Evolutionary conservation across 2,329 filamentous ascomycete genomes (phyloP).

Genomic region (Alternaria novae-zelandiae): DNA sequence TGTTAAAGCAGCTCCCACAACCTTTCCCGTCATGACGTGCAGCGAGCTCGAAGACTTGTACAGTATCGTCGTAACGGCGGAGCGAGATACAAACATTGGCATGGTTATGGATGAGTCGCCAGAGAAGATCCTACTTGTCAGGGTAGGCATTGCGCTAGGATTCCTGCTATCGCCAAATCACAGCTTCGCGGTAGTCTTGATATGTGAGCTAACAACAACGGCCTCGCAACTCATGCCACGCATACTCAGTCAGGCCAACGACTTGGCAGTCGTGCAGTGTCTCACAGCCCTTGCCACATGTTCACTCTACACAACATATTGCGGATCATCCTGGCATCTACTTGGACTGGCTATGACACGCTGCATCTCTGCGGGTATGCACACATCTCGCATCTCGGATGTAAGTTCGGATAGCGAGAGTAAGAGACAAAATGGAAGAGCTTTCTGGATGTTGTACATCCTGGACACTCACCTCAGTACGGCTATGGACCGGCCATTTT

Average conservation of each 20-base stretch:
- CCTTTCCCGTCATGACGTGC: neutral
- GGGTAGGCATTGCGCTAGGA: conserved; percentile 11
- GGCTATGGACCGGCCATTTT: conserved; percentile 14
- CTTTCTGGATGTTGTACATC: conserved; percentile 14
- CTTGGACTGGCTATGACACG: conserved; percentile 17
- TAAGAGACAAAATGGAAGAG: neutral
- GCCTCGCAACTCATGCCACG: neutral
- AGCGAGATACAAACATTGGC: neutral
- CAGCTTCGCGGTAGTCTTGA: conserved; percentile 6
- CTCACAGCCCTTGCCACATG: neutral
- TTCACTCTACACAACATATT: conserved; percentile 11
- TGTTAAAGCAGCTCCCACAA: neutral
- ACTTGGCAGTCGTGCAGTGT: neutral
- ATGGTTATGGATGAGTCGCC: neutral
- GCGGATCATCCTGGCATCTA: conserved; percentile 21
- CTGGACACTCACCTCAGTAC: conserved; percentile 17
- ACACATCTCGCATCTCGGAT: conserved; percentile 10
- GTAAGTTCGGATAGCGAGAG: neutral
- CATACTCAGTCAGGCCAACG: neutral
- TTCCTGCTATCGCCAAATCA: conserved; percentile 8
- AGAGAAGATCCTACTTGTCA: conserved; percentile 4
- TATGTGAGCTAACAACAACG: neutral
- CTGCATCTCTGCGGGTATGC: conserved; percentile 17
- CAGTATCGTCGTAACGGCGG: neutral
- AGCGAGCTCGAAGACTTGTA: neutral